Base-by-base conservation (phyloP, 2,329 filamentous ascomycete genomes). In the Microsporum ferrugineum region DNA sequence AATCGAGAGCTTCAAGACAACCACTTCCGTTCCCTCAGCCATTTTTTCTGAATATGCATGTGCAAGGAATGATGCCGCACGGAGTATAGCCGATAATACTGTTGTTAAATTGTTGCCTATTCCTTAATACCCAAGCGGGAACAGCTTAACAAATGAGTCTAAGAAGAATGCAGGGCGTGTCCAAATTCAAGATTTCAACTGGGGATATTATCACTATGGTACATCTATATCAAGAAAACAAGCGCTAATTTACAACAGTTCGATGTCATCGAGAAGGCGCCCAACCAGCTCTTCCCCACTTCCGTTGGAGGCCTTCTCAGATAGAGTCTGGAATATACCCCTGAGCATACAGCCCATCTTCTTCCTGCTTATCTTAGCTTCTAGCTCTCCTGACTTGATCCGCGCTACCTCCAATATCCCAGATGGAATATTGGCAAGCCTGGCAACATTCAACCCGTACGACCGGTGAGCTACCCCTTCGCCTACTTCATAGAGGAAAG, bases 361-460 rank as follows among this genome's bases (percentile, higher is more conserved):
- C 64, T 86, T 84, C 64, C 77, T 77, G 66, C 79, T 83, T 67
- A 91, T 84, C 65, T 85, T 82, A 59, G 85, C 80, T 75, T 99
- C 94, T 73, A 99, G 76, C 73, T 92, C 85, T 43, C 78, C 78
- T 63, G 89, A 95, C 76, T 95, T 94, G 55, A 79, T 76, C n/a
- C 83, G 84, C 1, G 94, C 94, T 29, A 90, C 79, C 31, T 91
- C 88, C 38, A 97, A 79, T 17, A 97, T 83, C 61, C 83, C 79
- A 62, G 82, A 81, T 0, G 92, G 91, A 47, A 99, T 82, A 58
- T 86, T 86, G 1, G 94, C 94, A 59, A 99, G 76, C 53, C 89
- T 80, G 12, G 94, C 94, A 27, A 97, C 94, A 72, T 97, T 97
- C 61, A 99, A 67, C 0, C 95, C 94, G 72, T 99, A 99, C 17